Evolutionary conservation across 352 stramenopile species (phyloP), one percentile per base, ranked within the genome.

Genomic region (Phytophthora pini): DNA sequence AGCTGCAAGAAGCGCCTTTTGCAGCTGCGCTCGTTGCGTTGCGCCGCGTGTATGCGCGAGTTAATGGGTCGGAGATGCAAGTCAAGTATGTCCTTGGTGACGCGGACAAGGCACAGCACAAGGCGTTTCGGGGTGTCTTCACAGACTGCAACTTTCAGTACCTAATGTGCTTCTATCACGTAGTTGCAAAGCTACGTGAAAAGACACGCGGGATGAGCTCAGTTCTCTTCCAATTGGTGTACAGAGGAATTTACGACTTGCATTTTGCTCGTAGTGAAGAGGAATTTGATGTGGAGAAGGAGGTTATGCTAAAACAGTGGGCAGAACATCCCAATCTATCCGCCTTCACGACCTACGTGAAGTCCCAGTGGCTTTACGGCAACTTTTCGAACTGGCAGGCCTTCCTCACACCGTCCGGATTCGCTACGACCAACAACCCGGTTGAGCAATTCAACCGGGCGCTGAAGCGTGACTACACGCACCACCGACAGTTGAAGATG

Each of bases 161-260:
- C 17, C 45, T 74, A 0, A 73, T 74, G 59, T 72, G 61, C 32
- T 79, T 68, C 32, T 75, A 66, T 15, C 61, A 76, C 26, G 57
- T 75, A 2, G 65, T 72, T 26, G 44, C 47, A 2, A 75, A 79
- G 8, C 38, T 70, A 0, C 57, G 58, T 38, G 64, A 70, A 22
- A 20, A 15, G 2, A 10, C 46, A 24, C 44, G 43, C 2, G 2
- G 38, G 0, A 17, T 73, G 36, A 32, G 12, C 24, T 34, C 41
- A 10, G 13, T 46, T 1, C 32, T 62, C 0, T 32, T 22, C 1
- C 2, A 1, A 5, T 5, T 49, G 2, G 65, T 68, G 5, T 63
- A 44, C 31, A 52, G 45, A 5, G 41, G 66, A 12, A 43, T 74
- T 3, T 66, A 75, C 36, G 39, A 63, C 6, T 58, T 75, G 2